Percentiles rank a stretch among this genome's conserved stretches.
Conservation (phyloP, 1,139 yeast genomes). For the Protomyces lactucae-debilis region DNA sequence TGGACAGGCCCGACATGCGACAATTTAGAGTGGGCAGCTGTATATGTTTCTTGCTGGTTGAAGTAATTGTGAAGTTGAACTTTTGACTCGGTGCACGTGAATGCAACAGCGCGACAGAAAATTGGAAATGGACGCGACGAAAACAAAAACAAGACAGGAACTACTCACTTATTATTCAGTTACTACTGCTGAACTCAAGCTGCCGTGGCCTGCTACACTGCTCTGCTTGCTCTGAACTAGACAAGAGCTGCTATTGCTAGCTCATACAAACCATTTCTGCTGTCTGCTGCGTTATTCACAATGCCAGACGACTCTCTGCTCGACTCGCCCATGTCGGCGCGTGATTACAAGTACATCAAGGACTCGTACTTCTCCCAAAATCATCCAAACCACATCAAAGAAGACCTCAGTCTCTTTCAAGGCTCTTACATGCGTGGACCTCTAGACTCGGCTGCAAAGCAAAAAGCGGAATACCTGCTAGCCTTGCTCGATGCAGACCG, state of each 20-base stretch:
- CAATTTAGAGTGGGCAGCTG: no score
- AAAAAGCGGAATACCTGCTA: neutral
- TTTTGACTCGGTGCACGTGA: no score
- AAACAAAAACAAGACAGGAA: neutral
- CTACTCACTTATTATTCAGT: no score
- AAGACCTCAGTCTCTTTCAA: neutral
- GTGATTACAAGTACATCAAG: constrained; percentile 6
- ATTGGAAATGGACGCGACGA: neutral
- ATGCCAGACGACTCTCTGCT: constrained; percentile 6
- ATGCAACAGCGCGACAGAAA: neutral
- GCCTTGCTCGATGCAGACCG: neutral
- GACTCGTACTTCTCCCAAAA: constrained; percentile 17
- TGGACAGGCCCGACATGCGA: constrained; percentile 14
- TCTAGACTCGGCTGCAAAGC: neutral
- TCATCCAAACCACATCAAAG: constrained; percentile 12
- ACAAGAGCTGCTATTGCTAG: neutral
- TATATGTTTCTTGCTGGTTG: no score
- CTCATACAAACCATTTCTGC: no score
- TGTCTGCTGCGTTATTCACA: no score
- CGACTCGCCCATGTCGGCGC: constrained; percentile 7
- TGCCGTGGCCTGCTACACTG: neutral
- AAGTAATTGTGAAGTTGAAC: no score
- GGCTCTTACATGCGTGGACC: neutral
- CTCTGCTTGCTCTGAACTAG: neutral
- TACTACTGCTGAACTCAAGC: no score